A percentile compares a stretch with the other conserved stretches of the same genome.
Evolutionary conservation across 2,329 filamentous ascomycete species (phyloP).

Genomic region (Sporothrix sp.): DNA sequence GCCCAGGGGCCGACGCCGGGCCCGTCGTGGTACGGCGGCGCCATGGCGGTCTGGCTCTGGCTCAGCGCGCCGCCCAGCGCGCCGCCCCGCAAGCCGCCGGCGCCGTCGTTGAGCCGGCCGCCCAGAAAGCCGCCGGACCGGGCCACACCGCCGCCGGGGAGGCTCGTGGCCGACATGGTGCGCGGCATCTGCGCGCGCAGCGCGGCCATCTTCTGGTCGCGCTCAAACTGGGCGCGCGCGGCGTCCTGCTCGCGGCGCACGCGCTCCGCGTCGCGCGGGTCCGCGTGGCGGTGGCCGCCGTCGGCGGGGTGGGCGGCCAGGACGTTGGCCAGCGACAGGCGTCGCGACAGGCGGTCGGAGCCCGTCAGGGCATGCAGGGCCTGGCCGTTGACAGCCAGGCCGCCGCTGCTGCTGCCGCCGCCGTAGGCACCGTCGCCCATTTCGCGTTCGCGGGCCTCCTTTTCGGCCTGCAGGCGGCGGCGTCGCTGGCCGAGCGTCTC

Average conservation of each 20-base stretch:
- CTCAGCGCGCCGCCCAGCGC: conserved; percentile 17
- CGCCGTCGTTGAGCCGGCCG: conserved; percentile 46
- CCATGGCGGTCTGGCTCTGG: background rate
- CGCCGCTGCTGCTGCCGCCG: conserved; percentile 4
- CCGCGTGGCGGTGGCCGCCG: conserved; percentile 19
- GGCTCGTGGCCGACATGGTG: background rate
- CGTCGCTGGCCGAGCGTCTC: conserved; percentile 73
- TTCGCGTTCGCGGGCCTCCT: conserved; percentile 51
- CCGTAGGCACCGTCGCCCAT: conserved; percentile 30
- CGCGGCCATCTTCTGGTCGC: conserved; percentile 39
- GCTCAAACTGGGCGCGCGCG: conserved; percentile 31
- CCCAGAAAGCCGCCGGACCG: conserved; percentile 38
- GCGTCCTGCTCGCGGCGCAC: conserved; percentile 33
- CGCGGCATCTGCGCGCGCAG: conserved; percentile 42
- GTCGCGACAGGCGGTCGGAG: conserved; percentile 27
- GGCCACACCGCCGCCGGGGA: conserved; percentile 6
- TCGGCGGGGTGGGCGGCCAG: conserved; percentile 36
- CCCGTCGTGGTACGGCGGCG: conserved; percentile 4
- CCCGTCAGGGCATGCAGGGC: conserved; percentile 22
- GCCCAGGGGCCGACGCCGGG: conserved; percentile 12
- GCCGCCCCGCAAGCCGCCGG: conserved; percentile 36
- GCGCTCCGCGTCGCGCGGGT: conserved; percentile 34
- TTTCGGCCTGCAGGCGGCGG: conserved; percentile 59
- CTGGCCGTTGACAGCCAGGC: conserved; percentile 18
- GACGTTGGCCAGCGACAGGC: conserved; percentile 52